Conservation (phyloP, 2,329 filamentous ascomycete genomes). For the Penicillium sclerotigenum region DNA sequence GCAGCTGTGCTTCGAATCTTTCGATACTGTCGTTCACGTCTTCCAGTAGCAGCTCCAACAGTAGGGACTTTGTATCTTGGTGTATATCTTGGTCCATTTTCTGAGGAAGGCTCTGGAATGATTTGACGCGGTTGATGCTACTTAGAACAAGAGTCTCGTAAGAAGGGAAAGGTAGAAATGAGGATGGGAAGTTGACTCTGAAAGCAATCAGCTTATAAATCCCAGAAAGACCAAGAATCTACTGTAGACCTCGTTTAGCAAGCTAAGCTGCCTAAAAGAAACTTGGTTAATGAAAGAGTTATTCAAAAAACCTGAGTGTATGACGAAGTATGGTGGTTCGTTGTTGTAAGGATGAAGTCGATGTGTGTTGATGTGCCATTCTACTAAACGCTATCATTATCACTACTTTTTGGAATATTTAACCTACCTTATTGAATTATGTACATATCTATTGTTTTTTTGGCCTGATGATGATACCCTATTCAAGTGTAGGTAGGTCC, state of each 20-base stretch:
- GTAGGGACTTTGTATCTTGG: neutral
- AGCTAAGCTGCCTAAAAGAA: no score
- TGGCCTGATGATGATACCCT: neutral
- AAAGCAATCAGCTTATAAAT: neutral
- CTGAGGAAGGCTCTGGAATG: neutral
- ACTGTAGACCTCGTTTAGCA: neutral
- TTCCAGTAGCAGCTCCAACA: neutral
- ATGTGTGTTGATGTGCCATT: neutral
- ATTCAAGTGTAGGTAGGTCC: neutral
- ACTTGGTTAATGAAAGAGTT: neutral
- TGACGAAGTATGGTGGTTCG: neutral
- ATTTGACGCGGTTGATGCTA: neutral
- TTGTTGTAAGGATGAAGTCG: conserved; percentile 2
- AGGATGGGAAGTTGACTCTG: neutral
- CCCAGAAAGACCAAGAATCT: neutral
- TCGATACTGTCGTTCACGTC: neutral
- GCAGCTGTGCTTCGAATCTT: neutral
- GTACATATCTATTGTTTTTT: neutral
- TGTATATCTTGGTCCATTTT: neutral
- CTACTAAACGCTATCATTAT: neutral
- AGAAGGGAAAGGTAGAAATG: neutral
- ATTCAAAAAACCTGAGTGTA: neutral
- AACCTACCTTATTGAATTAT: no score
- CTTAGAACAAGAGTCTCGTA: neutral
- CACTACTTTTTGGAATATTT: neutral